Evolutionary conservation across 1,284 basidiomycete species (phyloP).

Genomic region (Psilocybe mexicana): DNA sequence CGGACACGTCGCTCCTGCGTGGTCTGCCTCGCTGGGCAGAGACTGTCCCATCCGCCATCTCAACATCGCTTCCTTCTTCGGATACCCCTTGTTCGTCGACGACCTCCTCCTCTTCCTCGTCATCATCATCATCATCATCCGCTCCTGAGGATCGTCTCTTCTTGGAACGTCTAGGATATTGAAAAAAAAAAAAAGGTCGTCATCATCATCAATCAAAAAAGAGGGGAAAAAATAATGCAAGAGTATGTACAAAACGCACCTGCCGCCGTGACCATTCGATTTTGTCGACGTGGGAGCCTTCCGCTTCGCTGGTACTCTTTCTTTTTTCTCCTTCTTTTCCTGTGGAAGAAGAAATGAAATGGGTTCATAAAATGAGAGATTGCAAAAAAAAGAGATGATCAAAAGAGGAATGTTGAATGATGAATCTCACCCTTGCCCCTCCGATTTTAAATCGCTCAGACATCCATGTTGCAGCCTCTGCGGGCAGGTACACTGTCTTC

Average conservation of each 20-base stretch:
- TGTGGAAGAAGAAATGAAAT: neutral
- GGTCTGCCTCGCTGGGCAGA: constrained; percentile 3
- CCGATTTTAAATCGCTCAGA: constrained; percentile 41
- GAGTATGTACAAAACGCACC: too few species aligned
- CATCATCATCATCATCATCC: neutral
- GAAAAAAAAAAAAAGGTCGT: neutral
- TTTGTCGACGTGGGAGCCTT: constrained; percentile 37
- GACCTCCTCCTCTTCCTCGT: constrained; percentile 31
- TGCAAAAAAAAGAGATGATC: constrained; percentile 16
- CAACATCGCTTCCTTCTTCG: constrained; percentile 35
- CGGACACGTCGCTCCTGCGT: constrained; percentile 21
- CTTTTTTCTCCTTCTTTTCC: constrained; percentile 41
- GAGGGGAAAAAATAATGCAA: neutral
- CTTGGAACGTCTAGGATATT: constrained; percentile 31
- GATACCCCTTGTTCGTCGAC: constrained; percentile 23
- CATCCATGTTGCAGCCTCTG: constrained; percentile 58
- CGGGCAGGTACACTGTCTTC: constrained; percentile 66
- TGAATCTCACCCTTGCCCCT: constrained; percentile 24
- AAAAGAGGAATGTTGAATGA: neutral
- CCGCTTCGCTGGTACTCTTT: constrained; percentile 39
- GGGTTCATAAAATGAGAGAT: neutral
- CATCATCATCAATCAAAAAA: too few species aligned
- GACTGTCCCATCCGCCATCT: constrained; percentile 26
- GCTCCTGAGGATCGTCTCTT: constrained; percentile 27
- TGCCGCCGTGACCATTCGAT: constrained; percentile 39